These are phyloP conservation scores for Rhynchosporium secalis DNA, from an alignment of 2,329 filamentous ascomycete species.

Conservation along the genomic window DNA sequence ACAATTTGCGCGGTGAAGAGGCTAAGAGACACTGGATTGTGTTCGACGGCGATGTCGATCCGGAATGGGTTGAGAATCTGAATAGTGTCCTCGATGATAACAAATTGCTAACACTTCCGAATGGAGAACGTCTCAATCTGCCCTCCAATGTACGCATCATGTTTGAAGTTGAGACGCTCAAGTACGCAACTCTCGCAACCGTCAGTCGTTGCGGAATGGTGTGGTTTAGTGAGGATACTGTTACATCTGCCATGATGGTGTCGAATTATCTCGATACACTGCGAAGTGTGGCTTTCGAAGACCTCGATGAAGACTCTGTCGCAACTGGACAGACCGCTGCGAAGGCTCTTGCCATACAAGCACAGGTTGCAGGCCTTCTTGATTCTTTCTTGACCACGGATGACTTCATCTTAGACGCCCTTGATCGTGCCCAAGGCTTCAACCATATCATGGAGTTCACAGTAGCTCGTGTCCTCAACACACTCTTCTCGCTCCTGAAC, in stretches of 20 bases:
- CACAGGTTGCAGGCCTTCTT: slow-evolving; percentile 76
- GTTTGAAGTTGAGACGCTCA: slow-evolving; percentile 98
- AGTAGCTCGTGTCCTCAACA: slow-evolving; percentile 83
- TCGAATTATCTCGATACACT: slow-evolving; percentile 85
- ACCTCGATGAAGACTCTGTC: slow-evolving; percentile 89
- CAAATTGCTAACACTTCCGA: slow-evolving; percentile 93
- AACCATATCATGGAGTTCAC: slow-evolving; percentile 99
- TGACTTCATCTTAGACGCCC: slow-evolving; percentile 74
- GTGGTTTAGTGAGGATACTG: slow-evolving; percentile 98
- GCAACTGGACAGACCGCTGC: slow-evolving; percentile 73
- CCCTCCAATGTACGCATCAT: slow-evolving; percentile 96
- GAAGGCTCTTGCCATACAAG: slow-evolving; percentile 77
- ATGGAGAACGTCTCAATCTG: slow-evolving; percentile 94
- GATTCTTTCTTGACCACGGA: slow-evolving; percentile 74
- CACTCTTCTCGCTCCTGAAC: slow-evolving; percentile 92
- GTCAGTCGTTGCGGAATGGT: slow-evolving; percentile 99
- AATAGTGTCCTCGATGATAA: slow-evolving; percentile 99
- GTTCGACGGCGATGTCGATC: slow-evolving; percentile 98
- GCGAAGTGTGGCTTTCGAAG: slow-evolving; percentile 82
- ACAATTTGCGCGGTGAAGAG: slow-evolving; percentile 96
- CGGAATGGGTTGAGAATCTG: slow-evolving; percentile 99
- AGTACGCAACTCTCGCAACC: slow-evolving; percentile 97
- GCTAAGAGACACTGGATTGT: slow-evolving; percentile 98
- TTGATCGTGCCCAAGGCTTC: slow-evolving; percentile 74
- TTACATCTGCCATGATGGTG: slow-evolving; percentile 90